phyloP scores from a whole-genome alignment of 1,284 basidiomycete genomes.

The Fomitopsis betulina region DNA sequence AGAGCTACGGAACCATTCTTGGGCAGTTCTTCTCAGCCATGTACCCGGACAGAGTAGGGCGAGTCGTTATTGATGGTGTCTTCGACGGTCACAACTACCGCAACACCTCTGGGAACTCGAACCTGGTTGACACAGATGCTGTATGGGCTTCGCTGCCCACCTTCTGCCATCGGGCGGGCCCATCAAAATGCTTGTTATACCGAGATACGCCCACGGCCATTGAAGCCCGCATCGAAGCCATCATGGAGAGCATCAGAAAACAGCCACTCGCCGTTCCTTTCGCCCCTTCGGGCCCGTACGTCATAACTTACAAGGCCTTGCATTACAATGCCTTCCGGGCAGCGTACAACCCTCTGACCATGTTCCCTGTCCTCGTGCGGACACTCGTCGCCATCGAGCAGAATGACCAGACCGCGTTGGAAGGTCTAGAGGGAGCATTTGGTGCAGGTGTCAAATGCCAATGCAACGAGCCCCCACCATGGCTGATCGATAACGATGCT shows the following conservation, averaged over 20 bases:
- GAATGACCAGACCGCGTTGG: slow-evolving; percentile 29
- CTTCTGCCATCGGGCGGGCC: slow-evolving; percentile 34
- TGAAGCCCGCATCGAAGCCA: slow-evolving; percentile 22
- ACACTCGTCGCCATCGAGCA: slow-evolving; percentile 34
- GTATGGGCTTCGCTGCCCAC: slow-evolving; percentile 31
- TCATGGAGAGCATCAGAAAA: slow-evolving; percentile 26
- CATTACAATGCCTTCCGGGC: slow-evolving; percentile 27
- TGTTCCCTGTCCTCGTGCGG: slow-evolving; percentile 31
- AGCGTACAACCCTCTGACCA: slow-evolving; percentile 32
- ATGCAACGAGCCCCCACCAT: slow-evolving; percentile 16
- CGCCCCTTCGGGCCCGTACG: slow-evolving; percentile 9
- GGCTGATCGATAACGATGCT: slow-evolving; percentile 8
- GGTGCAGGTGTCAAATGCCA: slow-evolving; percentile 27
- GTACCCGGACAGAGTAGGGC: slow-evolving; percentile 39
- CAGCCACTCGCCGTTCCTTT: slow-evolving; percentile 20
- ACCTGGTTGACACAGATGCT: slow-evolving; percentile 21
- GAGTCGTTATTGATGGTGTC: slow-evolving; percentile 30
- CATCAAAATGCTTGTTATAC: slow-evolving; percentile 33
- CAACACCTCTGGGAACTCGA: slow-evolving; percentile 18
- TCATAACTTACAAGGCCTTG: slow-evolving; percentile 14
- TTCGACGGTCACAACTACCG: slow-evolving; percentile 23
- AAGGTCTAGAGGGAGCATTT: slow-evolving; percentile 17
- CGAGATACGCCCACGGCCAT: slow-evolving; percentile 25
- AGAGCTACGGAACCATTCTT: slow-evolving; percentile 42
- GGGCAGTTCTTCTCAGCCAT: slow-evolving; percentile 41